Conservation (phyloP, 2,329 filamentous ascomycete species). For the Fusarium anguioides region DNA sequence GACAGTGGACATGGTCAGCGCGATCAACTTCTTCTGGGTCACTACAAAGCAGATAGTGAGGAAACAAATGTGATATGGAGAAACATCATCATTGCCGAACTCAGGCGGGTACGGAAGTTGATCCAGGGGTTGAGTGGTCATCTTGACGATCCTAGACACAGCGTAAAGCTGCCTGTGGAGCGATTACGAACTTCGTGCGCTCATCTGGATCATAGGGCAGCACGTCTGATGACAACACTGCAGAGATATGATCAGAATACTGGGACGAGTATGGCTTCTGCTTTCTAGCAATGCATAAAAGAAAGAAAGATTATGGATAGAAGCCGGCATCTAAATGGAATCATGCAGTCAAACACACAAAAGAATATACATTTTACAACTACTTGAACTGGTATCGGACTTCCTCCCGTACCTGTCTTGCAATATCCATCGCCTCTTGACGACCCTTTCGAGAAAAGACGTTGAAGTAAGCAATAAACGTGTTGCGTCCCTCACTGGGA, state of each 20-base stretch:
- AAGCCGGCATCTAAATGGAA: neutral
- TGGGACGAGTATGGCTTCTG: neutral
- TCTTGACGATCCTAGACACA: neutral
- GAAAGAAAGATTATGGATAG: neutral
- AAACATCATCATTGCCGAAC: neutral
- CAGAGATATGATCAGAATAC: neutral
- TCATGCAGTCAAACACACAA: neutral
- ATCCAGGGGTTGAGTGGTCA: neutral
- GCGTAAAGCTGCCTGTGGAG: neutral
- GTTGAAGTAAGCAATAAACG: conserved; percentile 15
- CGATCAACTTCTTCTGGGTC: neutral
- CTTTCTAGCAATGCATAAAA: neutral
- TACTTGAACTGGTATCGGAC: conserved; percentile 2
- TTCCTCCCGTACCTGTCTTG: conserved; percentile 1
- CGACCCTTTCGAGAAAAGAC: conserved; percentile 6
- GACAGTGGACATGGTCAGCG: neutral
- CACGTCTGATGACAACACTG: neutral
- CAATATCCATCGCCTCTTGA: conserved; percentile 7
- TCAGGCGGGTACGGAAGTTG: neutral
- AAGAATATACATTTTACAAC: neutral
- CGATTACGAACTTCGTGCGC: neutral
- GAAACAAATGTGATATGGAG: neutral
- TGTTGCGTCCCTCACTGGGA: conserved; percentile 8
- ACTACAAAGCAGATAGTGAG: neutral
- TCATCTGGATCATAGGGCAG: neutral